Base-by-base conservation (phyloP, 768 basidiomycete genomes). In the Podaxis sp. region DNA sequence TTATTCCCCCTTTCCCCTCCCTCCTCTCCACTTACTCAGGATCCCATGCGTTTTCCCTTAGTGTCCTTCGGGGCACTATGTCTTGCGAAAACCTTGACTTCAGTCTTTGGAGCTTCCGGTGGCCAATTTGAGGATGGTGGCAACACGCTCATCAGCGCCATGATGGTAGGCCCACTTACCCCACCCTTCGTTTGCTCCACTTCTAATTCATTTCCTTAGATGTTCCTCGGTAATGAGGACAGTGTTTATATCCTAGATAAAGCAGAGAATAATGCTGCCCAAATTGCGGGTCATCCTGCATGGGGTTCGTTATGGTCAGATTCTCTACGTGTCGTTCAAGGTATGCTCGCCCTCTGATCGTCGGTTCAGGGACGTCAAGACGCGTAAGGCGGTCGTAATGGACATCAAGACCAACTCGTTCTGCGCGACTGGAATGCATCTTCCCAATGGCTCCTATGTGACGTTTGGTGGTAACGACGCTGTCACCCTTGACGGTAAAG, bases 391-490 rank as follows among this genome's bases (percentile, higher is more conserved):
- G 0, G 19, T 5, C 13, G 12, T 24, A 3, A 88, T 95, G 87
- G 86, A 94, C 68, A 79, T 88, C 50, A 65, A 82, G 59, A 90
- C 90, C 9, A 94, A 96, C 69, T 75, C 87, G 0, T 94, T 94
- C 74, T 94, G 91, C 68, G 91, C 92, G 81, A 81, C 54, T 81
- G 80, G 22, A 79, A 73, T 61, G 86, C 86, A 43, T 0, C 75
- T 92, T 50, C 90, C 85, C 0, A 89, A 93, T 70, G 91, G 91
- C 3, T 88, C 88, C 1, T 93, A 89, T 90, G 70, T 91, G 37
- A 90, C 88, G 62, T 82, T 90, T 43, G 91, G 92, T 29, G 91
- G 91, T 0, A 86, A 83, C 65, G 84, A 88, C 70, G 89, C 85
- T 0, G 82, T 91, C 49, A 85, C 82, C 0, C 80, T 75, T 47